phyloP scores from a whole-genome alignment of 2,329 filamentous ascomycete genomes.

The Chrysoporthe deuterocubensis region DNA sequence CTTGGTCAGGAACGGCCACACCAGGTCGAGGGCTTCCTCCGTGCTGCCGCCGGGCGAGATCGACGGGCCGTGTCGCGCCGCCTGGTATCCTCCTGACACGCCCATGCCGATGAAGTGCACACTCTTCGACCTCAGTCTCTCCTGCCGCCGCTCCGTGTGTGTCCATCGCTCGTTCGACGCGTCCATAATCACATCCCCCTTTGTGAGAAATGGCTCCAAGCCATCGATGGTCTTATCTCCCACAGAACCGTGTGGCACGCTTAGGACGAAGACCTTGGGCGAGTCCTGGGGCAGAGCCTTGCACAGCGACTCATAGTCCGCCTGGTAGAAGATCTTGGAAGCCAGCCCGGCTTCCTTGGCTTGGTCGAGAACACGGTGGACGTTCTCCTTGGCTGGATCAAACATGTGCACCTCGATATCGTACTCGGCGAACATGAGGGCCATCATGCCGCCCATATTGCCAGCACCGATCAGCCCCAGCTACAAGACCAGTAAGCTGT shows the following conservation, averaged over 20 bases:
- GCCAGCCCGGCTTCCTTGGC: constrained; percentile 37
- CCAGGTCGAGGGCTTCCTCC: constrained; percentile 56
- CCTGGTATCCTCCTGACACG: constrained; percentile 72
- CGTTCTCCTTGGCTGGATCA: constrained; percentile 52
- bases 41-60: constrained; percentile 66
- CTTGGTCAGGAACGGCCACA: constrained; percentile 64
- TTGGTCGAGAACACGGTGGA: constrained; percentile 47
- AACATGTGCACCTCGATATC: constrained; percentile 58
- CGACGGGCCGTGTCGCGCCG: constrained; percentile 67
- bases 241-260: constrained; percentile 50
- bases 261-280: constrained; percentile 57
- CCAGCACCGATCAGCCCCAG: constrained; percentile 62
- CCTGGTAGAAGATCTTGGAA: constrained; percentile 38
- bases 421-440: constrained; percentile 61
- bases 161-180: constrained; percentile 70
- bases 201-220: constrained; percentile 52
- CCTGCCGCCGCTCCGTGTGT: constrained; percentile 66
- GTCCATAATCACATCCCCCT: constrained; percentile 70
- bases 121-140: constrained; percentile 57
- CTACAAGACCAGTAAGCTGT: constrained; percentile 33
- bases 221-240: constrained; percentile 44
- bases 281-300: constrained; percentile 44
- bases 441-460: constrained; percentile 64
- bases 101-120: constrained; percentile 71
- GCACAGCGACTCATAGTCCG: constrained; percentile 55